Evolutionary conservation across 2,329 filamentous ascomycete species (phyloP).

Genomic region (Fusarium sp.): DNA sequence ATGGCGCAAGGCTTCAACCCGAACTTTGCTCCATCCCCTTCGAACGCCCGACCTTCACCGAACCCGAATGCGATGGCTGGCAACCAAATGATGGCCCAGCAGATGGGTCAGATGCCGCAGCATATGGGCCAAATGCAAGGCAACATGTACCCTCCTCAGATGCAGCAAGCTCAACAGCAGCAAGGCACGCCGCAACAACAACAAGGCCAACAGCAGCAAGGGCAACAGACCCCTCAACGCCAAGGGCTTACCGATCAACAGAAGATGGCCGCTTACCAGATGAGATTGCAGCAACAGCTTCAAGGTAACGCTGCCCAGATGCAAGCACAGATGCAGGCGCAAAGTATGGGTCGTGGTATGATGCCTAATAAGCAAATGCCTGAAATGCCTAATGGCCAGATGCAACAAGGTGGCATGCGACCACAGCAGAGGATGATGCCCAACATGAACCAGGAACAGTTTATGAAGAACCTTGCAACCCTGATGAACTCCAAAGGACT

Average conservation of each 20-base stretch:
- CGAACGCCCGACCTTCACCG: conserved; percentile 67
- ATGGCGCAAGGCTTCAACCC: conserved; percentile 70
- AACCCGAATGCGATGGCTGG: conserved; percentile 64
- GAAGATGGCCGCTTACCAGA: conserved; percentile 81
- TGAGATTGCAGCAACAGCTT: conserved; percentile 83
- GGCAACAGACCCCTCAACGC: conserved; percentile 47
- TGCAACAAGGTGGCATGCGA: conserved; percentile 62
- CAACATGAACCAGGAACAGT: conserved; percentile 71
- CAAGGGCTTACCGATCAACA: conserved; percentile 70
- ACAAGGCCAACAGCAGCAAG: conserved; percentile 53
- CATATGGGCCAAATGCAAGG: conserved; percentile 64
- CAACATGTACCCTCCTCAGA: conserved; percentile 54
- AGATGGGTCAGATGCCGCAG: conserved; percentile 60
- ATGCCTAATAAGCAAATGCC: conserved; percentile 65
- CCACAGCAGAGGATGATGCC: conserved; percentile 60
- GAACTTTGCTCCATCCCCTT: conserved; percentile 67
- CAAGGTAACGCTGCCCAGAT: conserved; percentile 67
- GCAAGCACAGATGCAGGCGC: conserved; percentile 64
- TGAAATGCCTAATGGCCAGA: conserved; percentile 66
- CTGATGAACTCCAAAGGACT: conserved; percentile 82
- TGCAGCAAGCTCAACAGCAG: conserved; percentile 59
- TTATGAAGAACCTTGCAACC: conserved; percentile 79
- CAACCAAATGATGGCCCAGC: conserved; percentile 66
- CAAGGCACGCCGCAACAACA: conserved; percentile 59
- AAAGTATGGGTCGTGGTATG: conserved; percentile 60